phyloP scores from a whole-genome alignment of 1,284 basidiomycete genomes.

The Austroboletus novae-zelandiae region DNA sequence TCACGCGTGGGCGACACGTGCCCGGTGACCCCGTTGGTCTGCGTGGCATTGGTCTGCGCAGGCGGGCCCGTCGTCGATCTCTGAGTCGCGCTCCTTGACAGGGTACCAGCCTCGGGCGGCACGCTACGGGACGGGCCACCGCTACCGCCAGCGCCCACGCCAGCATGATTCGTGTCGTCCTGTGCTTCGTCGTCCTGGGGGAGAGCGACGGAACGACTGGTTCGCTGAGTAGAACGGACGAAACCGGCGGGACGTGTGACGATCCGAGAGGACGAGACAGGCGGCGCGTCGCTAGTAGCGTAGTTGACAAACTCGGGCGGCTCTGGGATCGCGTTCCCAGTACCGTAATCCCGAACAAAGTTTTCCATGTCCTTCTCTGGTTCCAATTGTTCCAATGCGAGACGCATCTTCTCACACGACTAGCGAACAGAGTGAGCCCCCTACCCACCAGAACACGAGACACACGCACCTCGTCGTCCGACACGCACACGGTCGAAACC shows the following conservation, averaged over 20 bases:
- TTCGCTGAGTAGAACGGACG: slow-evolving; percentile 52
- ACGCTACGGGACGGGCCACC: slow-evolving; percentile 17
- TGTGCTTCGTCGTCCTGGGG: slow-evolving; percentile 43
- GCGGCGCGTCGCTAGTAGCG: slow-evolving; percentile 59
- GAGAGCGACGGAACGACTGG: slow-evolving; percentile 30
- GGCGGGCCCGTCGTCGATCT: slow-evolving; percentile 18
- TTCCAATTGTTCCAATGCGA: slow-evolving; percentile 82
- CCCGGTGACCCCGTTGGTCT: slow-evolving; percentile 20
- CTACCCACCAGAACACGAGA: no score
- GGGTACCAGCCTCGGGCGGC: slow-evolving; percentile 7
- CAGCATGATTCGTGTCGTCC: slow-evolving; percentile 53
- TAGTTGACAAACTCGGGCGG: slow-evolving; percentile 82
- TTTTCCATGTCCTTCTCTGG: slow-evolving; percentile 80
- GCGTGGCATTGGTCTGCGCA: slow-evolving; percentile 17
- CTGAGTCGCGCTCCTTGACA: slow-evolving; percentile 30
- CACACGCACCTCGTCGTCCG: slow-evolving; percentile 88
- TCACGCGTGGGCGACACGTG: slow-evolving; percentile 27
- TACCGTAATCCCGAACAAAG: slow-evolving; percentile 84
- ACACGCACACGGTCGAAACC: slow-evolving; percentile 92
- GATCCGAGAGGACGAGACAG: slow-evolving; percentile 52
- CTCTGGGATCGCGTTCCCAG: slow-evolving; percentile 82
- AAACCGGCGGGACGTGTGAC: slow-evolving; percentile 59
- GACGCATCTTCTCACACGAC: slow-evolving; percentile 87
- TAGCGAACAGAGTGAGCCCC: slow-evolving; percentile 30
- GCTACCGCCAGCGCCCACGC: slow-evolving; percentile 60